Base-by-base conservation (phyloP, 345 rosid genomes). In the Excoecaria cochinchinensis region DNA sequence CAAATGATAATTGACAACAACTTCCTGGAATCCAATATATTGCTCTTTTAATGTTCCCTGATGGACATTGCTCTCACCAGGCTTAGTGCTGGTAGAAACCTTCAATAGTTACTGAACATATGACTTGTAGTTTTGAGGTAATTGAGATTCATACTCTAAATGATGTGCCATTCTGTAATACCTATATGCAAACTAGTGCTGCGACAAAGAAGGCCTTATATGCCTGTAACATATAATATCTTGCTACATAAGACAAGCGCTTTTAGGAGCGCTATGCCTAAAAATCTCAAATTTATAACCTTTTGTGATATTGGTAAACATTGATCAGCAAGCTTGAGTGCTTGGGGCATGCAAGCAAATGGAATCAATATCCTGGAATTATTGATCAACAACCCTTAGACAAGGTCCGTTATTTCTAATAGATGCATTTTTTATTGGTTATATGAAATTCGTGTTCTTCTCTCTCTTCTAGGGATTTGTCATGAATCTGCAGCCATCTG, bases 401-500 rank as follows among this genome's bases (percentile, higher is more conserved):
- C 13, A 57, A 57, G 24, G 31, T 4, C 24, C 10, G 6, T 65
- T 40, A 4, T 10, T 46, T 67, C 19, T 21, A 4, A 24, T 22
- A 10, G 52, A 69, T 50, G 58, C n/a, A 50, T 48, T 22, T 10
- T 4, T 24, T 67, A 42, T 47, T 31, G 72, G 71, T 51, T 15
- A 31, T 31, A 36, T 15, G 40, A 46, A 19, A 40, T 39, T 24
- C n/a, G 24, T 44, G 51, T 57, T 44, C 73, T 84, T 83, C 74
- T 73, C 47, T 53, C 65, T 66, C 68, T 79, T 57, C 66, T 82
- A 94, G 97, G 99, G 98, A 36, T 95, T 91, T 71, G 94, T 91
- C 67, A 93, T 95, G 99, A 95, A 93, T 74, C 83, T 93, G 86
- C 98, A 93, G 80, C 99, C 99, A 42, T 95, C 98, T 31, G 98